phyloP scores from a whole-genome alignment of 2,329 filamentous ascomycete species.

The Hortaea sp. region DNA sequence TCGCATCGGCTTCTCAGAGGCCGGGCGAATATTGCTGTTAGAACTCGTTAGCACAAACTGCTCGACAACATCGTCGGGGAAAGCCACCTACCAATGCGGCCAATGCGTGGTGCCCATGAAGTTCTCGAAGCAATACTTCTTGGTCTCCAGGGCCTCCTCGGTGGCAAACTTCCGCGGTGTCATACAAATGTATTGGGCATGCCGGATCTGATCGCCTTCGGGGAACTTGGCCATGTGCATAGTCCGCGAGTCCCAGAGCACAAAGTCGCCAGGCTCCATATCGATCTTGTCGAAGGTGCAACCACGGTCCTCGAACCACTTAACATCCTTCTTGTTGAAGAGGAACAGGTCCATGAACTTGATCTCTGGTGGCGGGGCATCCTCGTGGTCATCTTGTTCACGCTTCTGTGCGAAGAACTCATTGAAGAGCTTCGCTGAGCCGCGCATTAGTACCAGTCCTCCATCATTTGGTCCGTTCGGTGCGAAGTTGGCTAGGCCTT shows the following conservation, averaged over 20 bases:
- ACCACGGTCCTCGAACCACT: conserved; percentile 14
- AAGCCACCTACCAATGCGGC: neutral
- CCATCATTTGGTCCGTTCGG: conserved; percentile 12
- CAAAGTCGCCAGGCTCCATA: conserved; percentile 16
- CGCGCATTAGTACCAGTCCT: conserved; percentile 6
- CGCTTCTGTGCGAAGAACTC: conserved; percentile 34
- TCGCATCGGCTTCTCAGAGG: no score
- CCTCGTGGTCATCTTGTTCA: conserved; percentile 8
- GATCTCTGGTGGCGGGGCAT: conserved; percentile 9
- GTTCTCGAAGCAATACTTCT: conserved; percentile 9
- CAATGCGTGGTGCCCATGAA: conserved; percentile 16
- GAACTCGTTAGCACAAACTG: no score
- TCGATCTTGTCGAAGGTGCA: conserved; percentile 14
- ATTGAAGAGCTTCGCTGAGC: conserved; percentile 19
- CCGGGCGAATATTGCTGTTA: no score
- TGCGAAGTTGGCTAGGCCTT: conserved; percentile 13
- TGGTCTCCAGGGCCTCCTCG: conserved; percentile 9
- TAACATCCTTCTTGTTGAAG: conserved; percentile 22
- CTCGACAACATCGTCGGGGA: no score
- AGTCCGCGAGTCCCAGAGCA: conserved; percentile 28
- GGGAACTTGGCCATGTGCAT: conserved; percentile 33
- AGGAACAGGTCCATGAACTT: conserved; percentile 18
- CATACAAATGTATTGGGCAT: conserved; percentile 14
- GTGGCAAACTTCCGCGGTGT: conserved; percentile 9
- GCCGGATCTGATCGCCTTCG: conserved; percentile 9